Evolutionary conservation across 2,329 filamentous ascomycete species (phyloP).

Genomic region (Aspergillus ochraceoroseus): DNA sequence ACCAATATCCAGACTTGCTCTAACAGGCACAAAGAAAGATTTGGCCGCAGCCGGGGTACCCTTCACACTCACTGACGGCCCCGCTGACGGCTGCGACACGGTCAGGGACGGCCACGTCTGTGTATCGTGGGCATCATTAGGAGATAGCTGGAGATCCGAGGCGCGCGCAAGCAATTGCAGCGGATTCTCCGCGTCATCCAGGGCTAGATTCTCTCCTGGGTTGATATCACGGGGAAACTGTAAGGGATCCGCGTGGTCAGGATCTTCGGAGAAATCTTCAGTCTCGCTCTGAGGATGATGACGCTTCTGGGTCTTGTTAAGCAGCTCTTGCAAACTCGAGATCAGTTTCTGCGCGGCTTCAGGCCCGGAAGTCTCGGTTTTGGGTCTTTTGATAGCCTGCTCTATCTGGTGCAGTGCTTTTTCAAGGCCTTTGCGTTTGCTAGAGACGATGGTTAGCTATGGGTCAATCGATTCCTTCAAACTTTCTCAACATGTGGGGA

Average conservation of each 20-base stretch:
- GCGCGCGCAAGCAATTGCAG: constrained; percentile 67
- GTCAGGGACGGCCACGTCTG: constrained; percentile 24
- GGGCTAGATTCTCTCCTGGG: constrained; percentile 52
- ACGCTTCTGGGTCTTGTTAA: constrained; percentile 47
- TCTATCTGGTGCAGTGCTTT: constrained; percentile 71
- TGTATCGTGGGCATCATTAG: constrained; percentile 25
- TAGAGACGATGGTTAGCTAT: constrained; percentile 35
- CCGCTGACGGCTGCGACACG: constrained; percentile 41
- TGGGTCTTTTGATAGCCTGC: constrained; percentile 59
- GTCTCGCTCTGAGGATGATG: constrained; percentile 30
- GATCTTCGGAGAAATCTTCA: constrained; percentile 34
- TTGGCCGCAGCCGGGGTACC: constrained; percentile 41
- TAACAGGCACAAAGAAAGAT: constrained; percentile 62
- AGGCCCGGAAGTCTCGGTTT: constrained; percentile 42
- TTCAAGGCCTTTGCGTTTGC: constrained; percentile 68
- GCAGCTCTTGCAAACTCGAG: constrained; percentile 48
- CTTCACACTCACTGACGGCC: constrained; percentile 11
- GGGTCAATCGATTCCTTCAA: background rate
- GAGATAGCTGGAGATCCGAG: constrained; percentile 61
- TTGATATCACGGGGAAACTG: constrained; percentile 25
- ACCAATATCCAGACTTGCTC: constrained; percentile 59
- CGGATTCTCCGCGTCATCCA: constrained; percentile 71
- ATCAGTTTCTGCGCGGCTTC: constrained; percentile 43
- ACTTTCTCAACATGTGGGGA: background rate
- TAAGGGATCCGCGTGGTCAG: constrained; percentile 18